Conservation (phyloP, 805 yeast species). For the Vanderwaltozyma verrucispora region DNA sequence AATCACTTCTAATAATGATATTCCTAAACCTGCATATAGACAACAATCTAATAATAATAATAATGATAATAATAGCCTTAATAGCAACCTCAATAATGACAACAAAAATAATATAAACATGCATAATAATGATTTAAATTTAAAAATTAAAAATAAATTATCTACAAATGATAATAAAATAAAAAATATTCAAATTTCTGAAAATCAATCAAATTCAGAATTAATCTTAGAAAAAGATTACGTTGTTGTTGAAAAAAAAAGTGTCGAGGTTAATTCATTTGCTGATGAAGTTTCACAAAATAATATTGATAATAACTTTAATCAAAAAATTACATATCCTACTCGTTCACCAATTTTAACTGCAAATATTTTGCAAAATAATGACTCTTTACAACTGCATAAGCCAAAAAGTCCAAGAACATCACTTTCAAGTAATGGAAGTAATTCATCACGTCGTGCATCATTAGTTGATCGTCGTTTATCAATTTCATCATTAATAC, state of each 20-base stretch:
- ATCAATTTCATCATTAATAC: slow-evolving; percentile 56
- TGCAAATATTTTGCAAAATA: neutral
- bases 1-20: neutral
- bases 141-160: neutral
- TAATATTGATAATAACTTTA: slow-evolving; percentile 4
- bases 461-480: slow-evolving; percentile 53
- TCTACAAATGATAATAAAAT: neutral
- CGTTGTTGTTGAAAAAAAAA: slow-evolving; percentile 88
- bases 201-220: slow-evolving; percentile 29
- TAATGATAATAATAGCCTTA: neutral
- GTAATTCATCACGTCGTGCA: slow-evolving; percentile 45
- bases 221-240: slow-evolving; percentile 67
- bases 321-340: neutral
- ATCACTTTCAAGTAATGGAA: slow-evolving; percentile 38
- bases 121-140: neutral
- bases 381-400: slow-evolving; percentile 1
- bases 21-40: neutral
- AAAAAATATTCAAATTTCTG: neutral
- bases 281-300: slow-evolving; percentile 75
- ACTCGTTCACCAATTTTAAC: neutral
- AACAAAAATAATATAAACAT: slow-evolving; percentile 1
- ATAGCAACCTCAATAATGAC: neutral
- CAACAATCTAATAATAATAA: neutral
- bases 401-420: slow-evolving; percentile 8
- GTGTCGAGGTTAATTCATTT: slow-evolving; percentile 89